phyloP scores from a whole-genome alignment of 148 eudicot genomes.

The Camellia lanceoleosa region DNA sequence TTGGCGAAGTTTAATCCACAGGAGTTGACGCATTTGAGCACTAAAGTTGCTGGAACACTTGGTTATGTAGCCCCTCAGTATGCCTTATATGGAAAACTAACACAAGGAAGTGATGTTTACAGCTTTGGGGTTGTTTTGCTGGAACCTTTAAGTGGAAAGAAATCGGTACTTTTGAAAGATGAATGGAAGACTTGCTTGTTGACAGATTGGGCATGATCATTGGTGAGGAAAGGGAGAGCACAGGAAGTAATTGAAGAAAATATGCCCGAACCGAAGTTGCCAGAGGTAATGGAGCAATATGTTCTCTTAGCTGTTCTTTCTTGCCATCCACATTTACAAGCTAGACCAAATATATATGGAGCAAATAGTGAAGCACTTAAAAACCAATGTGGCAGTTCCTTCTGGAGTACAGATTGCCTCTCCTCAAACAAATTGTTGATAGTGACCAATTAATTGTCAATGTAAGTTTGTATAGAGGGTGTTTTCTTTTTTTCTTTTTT shows the following conservation, averaged over 20 bases:
- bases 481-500: too few species aligned
- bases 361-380: slow-evolving; percentile 13
- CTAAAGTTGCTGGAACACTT: not conserved
- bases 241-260: not conserved
- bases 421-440: too few species aligned
- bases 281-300: slow-evolving; percentile 8
- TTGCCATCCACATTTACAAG: slow-evolving; percentile 16
- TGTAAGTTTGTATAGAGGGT: too few species aligned
- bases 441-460: too few species aligned
- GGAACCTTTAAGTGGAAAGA: not conserved
- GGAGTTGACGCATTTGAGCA: not conserved
- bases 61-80: not conserved
- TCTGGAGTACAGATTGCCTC: too few species aligned
- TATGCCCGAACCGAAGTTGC: not conserved
- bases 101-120: not conserved
- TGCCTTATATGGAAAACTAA: slow-evolving; percentile 1
- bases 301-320: slow-evolving; percentile 9
- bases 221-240: not conserved
- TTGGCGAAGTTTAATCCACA: not conserved
- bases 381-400: not conserved
- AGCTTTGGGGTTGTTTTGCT: not conserved
- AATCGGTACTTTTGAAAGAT: not conserved
- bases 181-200: not conserved
- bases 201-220: not conserved
- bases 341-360: slow-evolving; percentile 22